Evolutionary conservation across 495 filamentous ascomycete genomes (phyloP), one percentile per base, ranked within the genome.

Genomic region (Talaromyces wortmannii): DNA sequence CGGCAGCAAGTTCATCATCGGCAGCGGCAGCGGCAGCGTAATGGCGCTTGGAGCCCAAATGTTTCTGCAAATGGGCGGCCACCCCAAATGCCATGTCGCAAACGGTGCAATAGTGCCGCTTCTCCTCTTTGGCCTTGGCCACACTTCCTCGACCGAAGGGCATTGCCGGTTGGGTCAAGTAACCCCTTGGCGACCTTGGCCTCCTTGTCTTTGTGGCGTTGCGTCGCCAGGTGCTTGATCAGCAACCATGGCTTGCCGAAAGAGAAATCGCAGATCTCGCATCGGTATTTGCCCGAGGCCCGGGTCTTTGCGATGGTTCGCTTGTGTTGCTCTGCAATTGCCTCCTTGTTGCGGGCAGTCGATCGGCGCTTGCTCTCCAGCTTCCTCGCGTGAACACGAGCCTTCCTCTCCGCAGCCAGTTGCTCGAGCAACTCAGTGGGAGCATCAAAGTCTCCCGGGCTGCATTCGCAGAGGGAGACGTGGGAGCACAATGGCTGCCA

Each of bases 1-100:
- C 49, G 33, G 48, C 48, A 15, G 48, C 48, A 51, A 40, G 32
- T 51, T 51, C 49, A 30, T 51, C 49, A 51, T 51, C 48, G 31
- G 49, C 49, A 42, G 31, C 48, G 31, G 49, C 49, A 42, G 31
- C 49, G 33, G 48, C 48, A 15, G 48, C 48, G 31, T 11, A 10
- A 43, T 52, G 31, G 49, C 49, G 5, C 32, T 52, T 52, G 49
- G 49, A 0, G 32, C 31, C 49, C 31, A 52, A 29, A 52, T 52
- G 49, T 52, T 52, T 51, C 31, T 43, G 31, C 32, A 52, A 42
- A 52, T 52, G 49, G 33, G 49, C 32, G 31, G 13, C 7, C 31
- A 3, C 2, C 23, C 48, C 48, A 16, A 50, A 50, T 32, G 48
- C 18, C 23, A 30, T 31, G 6, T 49, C 47, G 29, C 47, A 49